phyloP scores from a whole-genome alignment of 371 early-diverging fungal species.

The Apophysomyces sp. region DNA sequence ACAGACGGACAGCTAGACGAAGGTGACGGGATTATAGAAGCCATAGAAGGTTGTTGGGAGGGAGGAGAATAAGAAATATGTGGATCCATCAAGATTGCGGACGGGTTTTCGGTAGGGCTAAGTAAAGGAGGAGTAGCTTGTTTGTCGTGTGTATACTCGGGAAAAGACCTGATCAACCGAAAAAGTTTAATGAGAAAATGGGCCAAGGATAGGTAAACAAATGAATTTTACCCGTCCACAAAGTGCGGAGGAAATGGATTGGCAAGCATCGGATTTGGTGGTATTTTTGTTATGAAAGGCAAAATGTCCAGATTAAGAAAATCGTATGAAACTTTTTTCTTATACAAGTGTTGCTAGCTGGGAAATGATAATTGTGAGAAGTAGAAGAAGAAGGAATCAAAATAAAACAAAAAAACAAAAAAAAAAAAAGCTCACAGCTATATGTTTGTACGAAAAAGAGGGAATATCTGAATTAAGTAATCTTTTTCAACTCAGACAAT shows the following conservation, averaged over 20 bases:
- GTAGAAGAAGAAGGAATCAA: background rate
- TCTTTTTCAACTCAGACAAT: background rate
- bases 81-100: background rate
- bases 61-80: constrained; percentile 1
- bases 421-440: background rate
- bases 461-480: background rate
- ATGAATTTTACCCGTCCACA: background rate
- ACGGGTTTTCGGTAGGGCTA: background rate
- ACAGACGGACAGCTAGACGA: constrained; percentile 5
- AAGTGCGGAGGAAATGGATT: background rate
- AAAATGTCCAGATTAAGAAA: no score
- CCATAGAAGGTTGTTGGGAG: background rate
- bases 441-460: background rate
- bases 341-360: no score
- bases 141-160: background rate
- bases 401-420: background rate
- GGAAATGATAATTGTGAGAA: no score
- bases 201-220: background rate
- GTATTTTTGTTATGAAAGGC: no score
- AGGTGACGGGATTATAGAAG: constrained; percentile 5
- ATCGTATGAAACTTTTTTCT: no score
- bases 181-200: no score
- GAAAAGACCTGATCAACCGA: background rate
- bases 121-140: background rate
- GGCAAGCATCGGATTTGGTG: background rate